phyloP scores from a whole-genome alignment of 495 filamentous ascomycete genomes.

The Apodospora peruviana region DNA sequence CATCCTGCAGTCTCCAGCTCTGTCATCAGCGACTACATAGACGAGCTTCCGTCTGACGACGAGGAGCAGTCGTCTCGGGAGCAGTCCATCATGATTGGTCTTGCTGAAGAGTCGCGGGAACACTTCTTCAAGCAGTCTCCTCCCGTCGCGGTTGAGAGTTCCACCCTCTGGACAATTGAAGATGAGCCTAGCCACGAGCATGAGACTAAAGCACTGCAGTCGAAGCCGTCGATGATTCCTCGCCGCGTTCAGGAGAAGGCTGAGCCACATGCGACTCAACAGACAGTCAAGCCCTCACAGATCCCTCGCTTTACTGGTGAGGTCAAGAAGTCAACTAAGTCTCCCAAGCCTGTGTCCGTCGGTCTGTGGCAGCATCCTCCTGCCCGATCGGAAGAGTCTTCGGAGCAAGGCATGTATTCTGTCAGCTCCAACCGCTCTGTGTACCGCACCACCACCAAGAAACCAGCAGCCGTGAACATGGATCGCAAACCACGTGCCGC shows the following conservation, averaged over 20 bases:
- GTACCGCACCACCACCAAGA: conserved; percentile 26
- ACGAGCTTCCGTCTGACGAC: conserved; percentile 27
- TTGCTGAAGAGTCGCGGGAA: conserved; percentile 21
- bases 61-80: conserved; percentile 20
- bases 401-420: conserved; percentile 15
- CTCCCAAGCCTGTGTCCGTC: not conserved
- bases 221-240: conserved; percentile 13
- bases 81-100: conserved; percentile 26
- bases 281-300: conserved; percentile 9
- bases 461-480: conserved; percentile 30
- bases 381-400: not conserved
- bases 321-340: conserved; percentile 14
- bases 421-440: conserved; percentile 10
- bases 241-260: not conserved
- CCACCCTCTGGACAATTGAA: conserved; percentile 21
- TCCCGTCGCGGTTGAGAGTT: conserved; percentile 18
- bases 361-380: not conserved
- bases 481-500: conserved; percentile 19
- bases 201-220: conserved; percentile 9
- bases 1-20: conserved; percentile 14
- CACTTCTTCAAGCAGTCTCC: conserved; percentile 13
- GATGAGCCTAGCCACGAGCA: not conserved
- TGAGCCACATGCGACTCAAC: conserved; percentile 1
- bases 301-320: conserved; percentile 8
- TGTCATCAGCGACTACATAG: conserved; percentile 18